Evolutionary conservation across 345 rosid genomes (phyloP).

Genomic region (Lepidium didymum): DNA sequence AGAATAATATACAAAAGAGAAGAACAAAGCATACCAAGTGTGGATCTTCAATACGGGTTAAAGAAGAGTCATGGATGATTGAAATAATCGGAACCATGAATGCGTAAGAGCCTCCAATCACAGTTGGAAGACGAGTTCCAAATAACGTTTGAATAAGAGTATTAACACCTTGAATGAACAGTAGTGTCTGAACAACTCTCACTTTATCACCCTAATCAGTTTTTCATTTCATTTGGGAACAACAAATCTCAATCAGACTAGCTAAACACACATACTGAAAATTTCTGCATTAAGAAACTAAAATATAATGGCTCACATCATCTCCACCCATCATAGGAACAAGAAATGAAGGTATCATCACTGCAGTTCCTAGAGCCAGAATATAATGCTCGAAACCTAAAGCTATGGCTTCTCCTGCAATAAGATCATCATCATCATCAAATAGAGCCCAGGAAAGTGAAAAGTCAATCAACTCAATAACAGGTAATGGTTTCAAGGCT

Average conservation of each 20-base stretch:
- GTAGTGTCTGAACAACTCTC: constrained; percentile 87
- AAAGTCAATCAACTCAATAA: not conserved
- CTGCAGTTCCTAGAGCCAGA: constrained; percentile 94
- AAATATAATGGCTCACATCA: constrained; percentile 44
- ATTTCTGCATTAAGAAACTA: not conserved
- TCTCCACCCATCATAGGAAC: constrained; percentile 96
- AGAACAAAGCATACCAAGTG: constrained; percentile 52
- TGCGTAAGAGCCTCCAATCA: constrained; percentile 94
- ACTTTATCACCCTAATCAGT: constrained; percentile 82
- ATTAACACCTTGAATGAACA: constrained; percentile 87
- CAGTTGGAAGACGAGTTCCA: constrained; percentile 91
- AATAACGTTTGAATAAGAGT: constrained; percentile 88
- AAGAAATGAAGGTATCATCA: constrained; percentile 97
- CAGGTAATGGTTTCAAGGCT: not conserved
- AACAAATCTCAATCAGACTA: constrained; percentile 3
- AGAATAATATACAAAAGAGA: not conserved
- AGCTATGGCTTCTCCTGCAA: constrained; percentile 87
- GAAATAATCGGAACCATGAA: constrained; percentile 96
- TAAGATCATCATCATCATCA: constrained; percentile 5
- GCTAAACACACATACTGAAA: not conserved
- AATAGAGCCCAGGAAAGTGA: not conserved
- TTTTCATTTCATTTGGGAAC: not conserved
- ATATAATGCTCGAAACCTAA: constrained; percentile 94
- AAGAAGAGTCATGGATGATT: constrained; percentile 75
- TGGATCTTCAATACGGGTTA: constrained; percentile 59